Evolutionary conservation across 257 asterid genomes (phyloP), one percentile per base, ranked within the genome.

Genomic region (Solanum phureja): DNA sequence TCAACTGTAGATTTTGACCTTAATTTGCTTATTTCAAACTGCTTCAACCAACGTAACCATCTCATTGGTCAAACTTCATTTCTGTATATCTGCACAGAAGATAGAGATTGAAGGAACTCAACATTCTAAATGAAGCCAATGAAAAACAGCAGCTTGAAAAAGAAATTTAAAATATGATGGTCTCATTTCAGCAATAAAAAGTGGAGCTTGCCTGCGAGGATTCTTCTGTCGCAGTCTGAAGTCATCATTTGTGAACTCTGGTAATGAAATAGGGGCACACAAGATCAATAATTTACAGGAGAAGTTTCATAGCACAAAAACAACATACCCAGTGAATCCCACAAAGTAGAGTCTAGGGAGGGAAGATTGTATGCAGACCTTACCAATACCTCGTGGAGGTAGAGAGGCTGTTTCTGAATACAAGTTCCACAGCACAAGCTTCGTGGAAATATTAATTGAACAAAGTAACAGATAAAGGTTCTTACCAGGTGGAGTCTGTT

Each of bases 21-120:
- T 89, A 88, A 88, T 88, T 89, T 74, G 94, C 92, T 90, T 92
- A 93, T 93, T 69, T 91, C 88, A 91, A 91, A 87, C 89, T 87
- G 87, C 84, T 52, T 88, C 92, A 90, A 60, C 88, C 92, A 18
- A 87, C 68, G 88, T 74, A 89, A 79, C 86, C 69, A 90, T 88
- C 88, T 95, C 96, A 95, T 90, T 90, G 94, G 90, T 93, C 98
- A 89, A 95, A 96, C 89, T 94, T 94, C 99, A 96, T 95, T 91
- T 94, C 98, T 24, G 98, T 93, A 89, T 96, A 96, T 94, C 98
- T 96, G 98, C 93, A 91, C 31, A 66, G 66, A 87, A 81, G 9
- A 84, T 6, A 5, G 24, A 81, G 9, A 84, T 6, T 6, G 19
- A 66, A 34, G 69, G 19, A 83, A 72, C 6, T 77, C 21, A 73